phyloP scores from a whole-genome alignment of 2,329 filamentous ascomycete species.

The Colletotrichum sp. region DNA sequence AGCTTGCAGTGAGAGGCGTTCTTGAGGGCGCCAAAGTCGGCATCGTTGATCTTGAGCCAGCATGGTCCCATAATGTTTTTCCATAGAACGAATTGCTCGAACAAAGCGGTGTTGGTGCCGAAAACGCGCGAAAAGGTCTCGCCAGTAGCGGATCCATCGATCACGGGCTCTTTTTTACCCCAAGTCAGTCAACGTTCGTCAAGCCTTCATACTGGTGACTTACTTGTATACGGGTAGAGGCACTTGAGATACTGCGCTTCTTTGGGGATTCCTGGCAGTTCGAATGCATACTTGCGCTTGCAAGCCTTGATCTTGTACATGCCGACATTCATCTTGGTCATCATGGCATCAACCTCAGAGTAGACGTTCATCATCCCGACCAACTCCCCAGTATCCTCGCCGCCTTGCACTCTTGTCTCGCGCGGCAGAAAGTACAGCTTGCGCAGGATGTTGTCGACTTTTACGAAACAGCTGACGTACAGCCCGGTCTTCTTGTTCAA shows the following conservation, averaged over 20 bases:
- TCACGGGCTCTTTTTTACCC: constrained; percentile 56
- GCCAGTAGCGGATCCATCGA: constrained; percentile 75
- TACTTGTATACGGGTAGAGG: constrained; percentile 90
- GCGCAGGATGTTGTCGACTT: constrained; percentile 90
- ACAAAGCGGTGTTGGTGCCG: constrained; percentile 89
- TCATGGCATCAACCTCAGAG: constrained; percentile 83
- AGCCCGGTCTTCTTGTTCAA: constrained; percentile 81
- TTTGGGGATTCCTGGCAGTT: constrained; percentile 83
- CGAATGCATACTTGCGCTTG: constrained; percentile 93
- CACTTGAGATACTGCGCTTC: constrained; percentile 93
- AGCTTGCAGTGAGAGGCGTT: constrained; percentile 98
- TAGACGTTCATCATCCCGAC: constrained; percentile 91
- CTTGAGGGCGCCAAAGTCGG: constrained; percentile 82
- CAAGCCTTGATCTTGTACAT: constrained; percentile 95
- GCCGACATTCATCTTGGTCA: constrained; percentile 83
- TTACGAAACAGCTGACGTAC: constrained; percentile 92
- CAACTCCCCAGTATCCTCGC: constrained; percentile 74
- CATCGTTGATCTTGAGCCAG: constrained; percentile 90
- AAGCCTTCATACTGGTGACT: constrained; percentile 27
- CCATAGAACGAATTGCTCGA: constrained; percentile 98
- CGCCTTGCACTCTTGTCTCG: constrained; percentile 58
- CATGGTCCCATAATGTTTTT: constrained; percentile 99
- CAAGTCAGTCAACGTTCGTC: constrained; percentile 19
- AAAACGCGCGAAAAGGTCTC: constrained; percentile 96
- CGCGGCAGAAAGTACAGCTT: constrained; percentile 94